These are phyloP conservation scores for Aethionema arabicum DNA, from an alignment of 345 rosid genomes.

Conservation along the genomic window DNA sequence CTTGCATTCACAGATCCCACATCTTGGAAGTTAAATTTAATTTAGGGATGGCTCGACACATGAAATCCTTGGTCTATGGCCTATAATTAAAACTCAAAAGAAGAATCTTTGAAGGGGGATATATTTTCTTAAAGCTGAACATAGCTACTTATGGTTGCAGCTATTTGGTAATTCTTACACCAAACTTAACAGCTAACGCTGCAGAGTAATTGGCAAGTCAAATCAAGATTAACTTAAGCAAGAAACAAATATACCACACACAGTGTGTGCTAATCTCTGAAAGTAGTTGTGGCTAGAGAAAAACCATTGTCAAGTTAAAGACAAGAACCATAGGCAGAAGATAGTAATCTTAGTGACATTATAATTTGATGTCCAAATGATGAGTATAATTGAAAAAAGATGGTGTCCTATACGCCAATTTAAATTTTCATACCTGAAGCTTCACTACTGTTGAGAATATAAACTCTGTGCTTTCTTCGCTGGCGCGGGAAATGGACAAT, in stretches of 20 bases:
- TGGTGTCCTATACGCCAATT: conserved; percentile 16
- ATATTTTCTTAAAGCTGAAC: conserved; percentile 12
- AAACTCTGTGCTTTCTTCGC: conserved; percentile 84
- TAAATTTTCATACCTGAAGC: conserved; percentile 64
- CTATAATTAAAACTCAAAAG: neutral
- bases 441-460: conserved; percentile 76
- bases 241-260: conserved; percentile 6
- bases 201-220: conserved; percentile 8
- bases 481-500: conserved; percentile 67
- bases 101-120: neutral
- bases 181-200: conserved; percentile 8
- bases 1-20: conserved; percentile 14
- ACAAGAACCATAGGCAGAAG: neutral
- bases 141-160: conserved; percentile 6
- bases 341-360: neutral
- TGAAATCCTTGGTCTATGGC: conserved; percentile 10
- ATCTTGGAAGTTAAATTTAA: conserved; percentile 14
- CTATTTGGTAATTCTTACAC: conserved; percentile 5
- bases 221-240: conserved; percentile 16
- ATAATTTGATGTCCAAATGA: conserved; percentile 23
- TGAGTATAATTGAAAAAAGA: neutral
- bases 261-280: conserved; percentile 8
- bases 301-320: neutral
- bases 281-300: neutral
- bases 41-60: neutral